Evolutionary conservation across 345 rosid species (phyloP).

Genomic region (Mangifera indica): DNA sequence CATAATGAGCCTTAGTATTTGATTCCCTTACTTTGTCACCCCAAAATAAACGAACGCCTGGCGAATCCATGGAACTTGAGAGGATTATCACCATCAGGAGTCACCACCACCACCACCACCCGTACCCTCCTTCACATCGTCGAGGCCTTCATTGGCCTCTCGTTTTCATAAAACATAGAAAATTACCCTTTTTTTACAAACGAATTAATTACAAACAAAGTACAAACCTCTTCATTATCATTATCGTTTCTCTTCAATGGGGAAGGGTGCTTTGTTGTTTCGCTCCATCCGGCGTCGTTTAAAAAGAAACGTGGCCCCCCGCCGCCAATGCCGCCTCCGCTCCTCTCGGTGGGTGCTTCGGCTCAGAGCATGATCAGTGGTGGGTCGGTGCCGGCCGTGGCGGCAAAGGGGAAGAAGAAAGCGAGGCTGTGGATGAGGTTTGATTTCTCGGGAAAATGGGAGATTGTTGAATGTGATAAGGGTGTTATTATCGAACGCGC

Average conservation of each 20-base stretch:
- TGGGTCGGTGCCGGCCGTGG: slow-evolving; percentile 28
- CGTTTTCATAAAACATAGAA: too few relatives aligned
- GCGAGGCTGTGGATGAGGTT: slow-evolving; percentile 91
- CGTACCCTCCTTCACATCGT: neutral
- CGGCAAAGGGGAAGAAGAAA: slow-evolving; percentile 79
- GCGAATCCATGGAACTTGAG: slow-evolving; percentile 25
- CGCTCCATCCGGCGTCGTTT: slow-evolving; percentile 44
- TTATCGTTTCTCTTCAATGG: slow-evolving; percentile 34
- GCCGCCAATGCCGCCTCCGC: slow-evolving; percentile 8
- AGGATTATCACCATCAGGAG: slow-evolving; percentile 4
- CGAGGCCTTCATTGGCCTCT: neutral
- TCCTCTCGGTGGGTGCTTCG: slow-evolving; percentile 3
- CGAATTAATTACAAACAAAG: neutral
- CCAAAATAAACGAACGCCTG: too few relatives aligned
- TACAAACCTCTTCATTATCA: neutral
- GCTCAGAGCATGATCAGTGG: slow-evolving; percentile 13
- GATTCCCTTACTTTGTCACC: neutral
- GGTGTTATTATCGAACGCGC: slow-evolving; percentile 67
- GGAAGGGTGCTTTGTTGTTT: slow-evolving; percentile 44
- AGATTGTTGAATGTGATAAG: slow-evolving; percentile 83
- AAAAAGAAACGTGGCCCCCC: slow-evolving; percentile 37
- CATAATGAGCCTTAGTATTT: too few relatives aligned
- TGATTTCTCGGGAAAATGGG: slow-evolving; percentile 73
- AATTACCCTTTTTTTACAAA: too few relatives aligned
- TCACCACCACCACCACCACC: too few relatives aligned